Percentiles rank a stretch among this genome's conserved stretches.
Evolutionary conservation across 768 basidiomycete species (phyloP).

Genomic region (Mycena epipterygia): DNA sequence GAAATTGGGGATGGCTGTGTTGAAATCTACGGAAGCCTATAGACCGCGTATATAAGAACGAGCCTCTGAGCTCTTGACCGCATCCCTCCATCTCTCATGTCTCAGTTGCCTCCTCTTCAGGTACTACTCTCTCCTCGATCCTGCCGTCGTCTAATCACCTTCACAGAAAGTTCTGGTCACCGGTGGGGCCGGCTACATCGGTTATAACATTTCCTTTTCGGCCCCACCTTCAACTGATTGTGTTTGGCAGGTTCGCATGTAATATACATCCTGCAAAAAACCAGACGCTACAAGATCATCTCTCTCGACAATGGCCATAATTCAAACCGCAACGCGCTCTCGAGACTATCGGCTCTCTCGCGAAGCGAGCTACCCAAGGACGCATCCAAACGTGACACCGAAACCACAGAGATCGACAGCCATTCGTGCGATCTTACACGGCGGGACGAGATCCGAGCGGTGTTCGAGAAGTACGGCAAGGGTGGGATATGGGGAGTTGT

Average conservation of each 20-base stretch:
- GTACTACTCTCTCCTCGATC: background rate
- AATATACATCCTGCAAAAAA: conserved; percentile 86
- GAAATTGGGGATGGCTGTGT: no score
- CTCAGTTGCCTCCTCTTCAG: conserved; percentile 34
- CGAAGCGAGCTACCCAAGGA: conserved; percentile 75
- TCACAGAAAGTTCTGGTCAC: conserved; percentile 29
- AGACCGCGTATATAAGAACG: no score
- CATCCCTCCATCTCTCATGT: conserved; percentile 30
- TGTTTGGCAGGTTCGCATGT: conserved; percentile 88
- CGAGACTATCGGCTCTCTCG: conserved; percentile 85
- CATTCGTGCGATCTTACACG: conserved; percentile 82
- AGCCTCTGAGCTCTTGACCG: no score
- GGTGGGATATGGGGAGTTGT: conserved; percentile 97
- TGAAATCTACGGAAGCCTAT: no score
- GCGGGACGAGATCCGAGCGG: conserved; percentile 74
- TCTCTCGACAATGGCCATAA: conserved; percentile 97
- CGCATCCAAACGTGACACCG: conserved; percentile 75
- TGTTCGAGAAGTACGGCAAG: conserved; percentile 89
- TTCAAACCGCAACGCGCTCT: conserved; percentile 81
- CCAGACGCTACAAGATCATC: conserved; percentile 91
- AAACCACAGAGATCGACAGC: conserved; percentile 80
- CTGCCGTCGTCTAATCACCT: conserved; percentile 3
- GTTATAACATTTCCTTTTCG: conserved; percentile 32
- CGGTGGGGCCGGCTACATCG: conserved; percentile 33
- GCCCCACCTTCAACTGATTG: conserved; percentile 1